Conservation (phyloP, 202 grass and related monocot genomes). For the Brachypodium distachyon region DNA sequence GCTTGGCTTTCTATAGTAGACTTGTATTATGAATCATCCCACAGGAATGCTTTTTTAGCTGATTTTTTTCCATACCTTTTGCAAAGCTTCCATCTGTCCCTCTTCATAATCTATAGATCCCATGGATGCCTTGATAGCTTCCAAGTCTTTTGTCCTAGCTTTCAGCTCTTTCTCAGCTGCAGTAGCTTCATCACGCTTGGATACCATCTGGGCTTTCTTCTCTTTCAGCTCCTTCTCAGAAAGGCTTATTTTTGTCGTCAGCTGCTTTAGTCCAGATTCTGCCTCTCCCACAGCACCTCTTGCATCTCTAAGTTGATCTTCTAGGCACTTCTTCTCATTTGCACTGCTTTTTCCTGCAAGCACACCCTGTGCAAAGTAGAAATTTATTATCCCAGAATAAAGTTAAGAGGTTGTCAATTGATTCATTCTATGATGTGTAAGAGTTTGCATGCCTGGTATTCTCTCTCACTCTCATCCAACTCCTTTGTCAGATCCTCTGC, state of each 20-base stretch:
- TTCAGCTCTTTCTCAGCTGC: slow-evolving; percentile 73
- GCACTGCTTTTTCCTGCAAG: slow-evolving; percentile 83
- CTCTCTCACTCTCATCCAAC: slow-evolving; percentile 71
- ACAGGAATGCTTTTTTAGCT: not conserved
- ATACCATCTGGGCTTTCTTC: slow-evolving; percentile 61
- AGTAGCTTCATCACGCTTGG: slow-evolving; percentile 82
- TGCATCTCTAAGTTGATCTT: slow-evolving; percentile 96
- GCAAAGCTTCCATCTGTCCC: slow-evolving; percentile 74
- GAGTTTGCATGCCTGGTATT: slow-evolving; percentile 55
- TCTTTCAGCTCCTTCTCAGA: slow-evolving; percentile 74
- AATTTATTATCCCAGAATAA: slow-evolving; percentile 8
- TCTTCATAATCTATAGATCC: slow-evolving; percentile 63
- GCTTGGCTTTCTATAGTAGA: not conserved
- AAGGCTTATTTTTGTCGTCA: slow-evolving; percentile 72
- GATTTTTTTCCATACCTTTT: slow-evolving; percentile 47
- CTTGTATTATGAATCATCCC: not conserved
- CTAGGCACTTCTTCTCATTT: slow-evolving; percentile 87
- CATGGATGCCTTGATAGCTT: slow-evolving; percentile 62
- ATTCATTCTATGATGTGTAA: not conserved
- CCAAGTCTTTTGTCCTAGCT: slow-evolving; percentile 58
- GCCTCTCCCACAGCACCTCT: slow-evolving; percentile 85
- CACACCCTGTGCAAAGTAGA: slow-evolving; percentile 58
- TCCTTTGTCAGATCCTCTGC: slow-evolving; percentile 57
- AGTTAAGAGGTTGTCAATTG: not conserved
- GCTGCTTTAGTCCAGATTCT: slow-evolving; percentile 72